Evolutionary conservation across 495 filamentous ascomycete species (phyloP).

Genomic region (Xylaria telfairii): DNA sequence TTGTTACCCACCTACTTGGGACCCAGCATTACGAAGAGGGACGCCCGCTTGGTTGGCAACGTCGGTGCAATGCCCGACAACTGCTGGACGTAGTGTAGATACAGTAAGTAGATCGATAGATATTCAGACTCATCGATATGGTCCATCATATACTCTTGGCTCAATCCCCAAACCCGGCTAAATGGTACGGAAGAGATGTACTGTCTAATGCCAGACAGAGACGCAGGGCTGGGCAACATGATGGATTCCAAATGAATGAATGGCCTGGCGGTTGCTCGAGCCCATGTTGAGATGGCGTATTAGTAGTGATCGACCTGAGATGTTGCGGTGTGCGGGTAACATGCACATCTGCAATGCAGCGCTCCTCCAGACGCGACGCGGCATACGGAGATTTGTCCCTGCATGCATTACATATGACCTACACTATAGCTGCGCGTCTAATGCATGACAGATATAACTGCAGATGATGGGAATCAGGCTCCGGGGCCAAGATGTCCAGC

Average conservation of each 20-base stretch:
- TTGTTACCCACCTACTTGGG: conserved; percentile 21
- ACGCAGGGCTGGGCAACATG: not conserved
- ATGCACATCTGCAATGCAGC: conserved; percentile 23
- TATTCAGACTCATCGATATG: not conserved
- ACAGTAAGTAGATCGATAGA: too few species aligned
- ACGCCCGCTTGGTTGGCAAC: not conserved
- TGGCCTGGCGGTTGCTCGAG: not conserved
- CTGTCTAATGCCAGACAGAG: too few species aligned
- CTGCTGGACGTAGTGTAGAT: too few species aligned
- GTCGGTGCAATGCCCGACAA: not conserved
- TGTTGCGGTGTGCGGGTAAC: conserved; percentile 21
- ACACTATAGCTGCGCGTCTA: conserved; percentile 18
- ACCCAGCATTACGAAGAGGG: conserved; percentile 3
- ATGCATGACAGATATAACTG: conserved; percentile 21
- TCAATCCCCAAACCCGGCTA: not conserved
- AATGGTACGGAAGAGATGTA: too few species aligned
- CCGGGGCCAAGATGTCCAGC: conserved; percentile 16
- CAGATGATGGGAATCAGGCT: conserved; percentile 21
- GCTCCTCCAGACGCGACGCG: conserved; percentile 1
- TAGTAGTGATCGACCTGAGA: conserved; percentile 5
- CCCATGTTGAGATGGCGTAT: not conserved
- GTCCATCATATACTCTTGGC: not conserved
- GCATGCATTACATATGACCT: conserved; percentile 26
- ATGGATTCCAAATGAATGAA: not conserved
- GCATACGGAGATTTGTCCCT: conserved; percentile 22